Base-by-base conservation (phyloP, 768 basidiomycete genomes). In the Boletus eberwhitei region DNA sequence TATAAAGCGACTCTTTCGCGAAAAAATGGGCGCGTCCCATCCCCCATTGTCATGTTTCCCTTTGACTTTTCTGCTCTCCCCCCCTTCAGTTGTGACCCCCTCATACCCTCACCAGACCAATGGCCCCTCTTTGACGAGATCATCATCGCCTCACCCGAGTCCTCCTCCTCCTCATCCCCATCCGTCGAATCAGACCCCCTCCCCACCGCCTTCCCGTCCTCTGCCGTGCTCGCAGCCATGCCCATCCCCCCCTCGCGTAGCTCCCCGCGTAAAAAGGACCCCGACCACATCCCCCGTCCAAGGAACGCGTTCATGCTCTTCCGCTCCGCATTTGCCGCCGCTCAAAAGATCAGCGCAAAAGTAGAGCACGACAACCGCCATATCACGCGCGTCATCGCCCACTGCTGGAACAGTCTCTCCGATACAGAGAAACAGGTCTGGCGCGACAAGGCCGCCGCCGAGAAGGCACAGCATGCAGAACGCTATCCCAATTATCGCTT, bases 361-460 rank as follows among this genome's bases (percentile, higher is more conserved):
- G 72, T 83, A 58, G 83, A 85, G 62, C 75, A 73, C 57, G 80
- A 85, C 63, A 79, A 84, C 61, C 73, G 82, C 31, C 78, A 81
- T 54, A 81, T 85, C 62, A 82, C 81, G 43, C 77, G 79, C 52
- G 80, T 81, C 63, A 74, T 80, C 35, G 83, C 76, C 0, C 73
- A 77, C 37, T 77, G 76, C 63, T 86, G 84, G 84, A 78, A 79
- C 52, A 71, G 71, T 39, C 71, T 85, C 54, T 66, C 81, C 1
- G 78, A 79, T 21, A 58, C 68, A 1, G 79, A 83, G 48, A 84
- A 82, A 62, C 68, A 73, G 43, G 58, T 73, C n/a, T 86, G 78
- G 78, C 74, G 75, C 29, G 65, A 70, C 55, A 77, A 73, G 64
- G 83, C 84, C 3, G 75, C 77, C 21, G 64, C 74, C 13, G 83